These are phyloP conservation scores for Sarcodon aspratus DNA, from an alignment of 768 basidiomycete species.

Conservation along the genomic window DNA sequence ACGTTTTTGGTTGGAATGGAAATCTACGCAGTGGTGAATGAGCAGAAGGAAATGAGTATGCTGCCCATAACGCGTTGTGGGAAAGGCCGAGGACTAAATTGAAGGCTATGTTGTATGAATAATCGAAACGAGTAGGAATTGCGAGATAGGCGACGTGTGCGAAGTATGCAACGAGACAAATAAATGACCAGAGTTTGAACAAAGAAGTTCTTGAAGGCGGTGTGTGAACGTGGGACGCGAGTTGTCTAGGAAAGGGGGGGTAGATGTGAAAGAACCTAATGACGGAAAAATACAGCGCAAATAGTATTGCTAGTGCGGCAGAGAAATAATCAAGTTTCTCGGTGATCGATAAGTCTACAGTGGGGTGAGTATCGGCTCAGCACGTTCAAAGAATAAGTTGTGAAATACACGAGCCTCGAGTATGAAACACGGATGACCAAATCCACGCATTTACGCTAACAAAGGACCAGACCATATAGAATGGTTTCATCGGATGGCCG, in stretches of 20 bases:
- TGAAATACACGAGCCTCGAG: constrained; percentile 51
- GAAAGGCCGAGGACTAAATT: constrained; percentile 64
- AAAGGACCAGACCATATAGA: constrained; percentile 55
- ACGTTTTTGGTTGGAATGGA: constrained; percentile 37
- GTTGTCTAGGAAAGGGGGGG: constrained; percentile 16
- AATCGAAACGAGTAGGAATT: constrained; percentile 74
- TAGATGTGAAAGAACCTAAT: constrained; percentile 75
- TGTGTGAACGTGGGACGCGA: constrained; percentile 7
- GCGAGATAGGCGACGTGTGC: constrained; percentile 73
- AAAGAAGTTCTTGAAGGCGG: constrained; percentile 5
- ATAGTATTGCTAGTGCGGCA: constrained; percentile 76
- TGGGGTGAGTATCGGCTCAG: constrained; percentile 5
- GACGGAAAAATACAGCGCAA: constrained; percentile 66
- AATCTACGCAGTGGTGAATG: constrained; percentile 41
- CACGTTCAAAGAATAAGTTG: not conserved
- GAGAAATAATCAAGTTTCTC: constrained; percentile 95
- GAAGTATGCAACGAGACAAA: constrained; percentile 46
- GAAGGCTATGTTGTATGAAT: constrained; percentile 86
- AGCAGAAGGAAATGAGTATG: constrained; percentile 50
- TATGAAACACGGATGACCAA: constrained; percentile 89
- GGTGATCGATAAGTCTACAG: constrained; percentile 68
- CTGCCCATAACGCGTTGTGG: constrained; percentile 77
- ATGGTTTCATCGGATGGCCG: constrained; percentile 57
- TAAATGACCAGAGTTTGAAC: constrained; percentile 29
- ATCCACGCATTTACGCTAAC: constrained; percentile 85